phyloP scores from a whole-genome alignment of 1,284 basidiomycete genomes.

The Apiotrichum sp. region DNA sequence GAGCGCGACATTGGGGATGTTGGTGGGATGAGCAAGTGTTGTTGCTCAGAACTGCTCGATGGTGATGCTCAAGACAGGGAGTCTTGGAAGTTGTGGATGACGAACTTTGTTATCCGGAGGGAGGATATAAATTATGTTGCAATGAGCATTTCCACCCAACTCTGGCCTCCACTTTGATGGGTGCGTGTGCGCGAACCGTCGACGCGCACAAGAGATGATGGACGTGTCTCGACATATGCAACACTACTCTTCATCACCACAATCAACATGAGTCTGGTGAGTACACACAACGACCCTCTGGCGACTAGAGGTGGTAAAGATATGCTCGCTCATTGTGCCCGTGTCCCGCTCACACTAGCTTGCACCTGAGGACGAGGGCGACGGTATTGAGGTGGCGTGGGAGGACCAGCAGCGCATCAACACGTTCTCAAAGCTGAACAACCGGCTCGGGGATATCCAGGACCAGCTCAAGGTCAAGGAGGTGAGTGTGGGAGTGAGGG shows the following conservation, averaged over 20 bases:
- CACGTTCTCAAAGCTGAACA: conserved; percentile 85
- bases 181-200: no score
- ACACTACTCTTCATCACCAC: not conserved
- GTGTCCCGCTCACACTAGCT: not conserved
- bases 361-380: conserved; percentile 56
- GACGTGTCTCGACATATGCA: no score
- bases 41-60: no score
- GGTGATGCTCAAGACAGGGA: no score
- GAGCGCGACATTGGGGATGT: conserved; percentile 1
- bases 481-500: conserved; percentile 66
- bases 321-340: not conserved
- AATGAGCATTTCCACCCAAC: no score
- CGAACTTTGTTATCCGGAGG: no score
- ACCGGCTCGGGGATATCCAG: conserved; percentile 63
- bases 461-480: conserved; percentile 66
- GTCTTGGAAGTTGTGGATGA: no score
- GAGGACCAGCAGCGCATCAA: conserved; percentile 94
- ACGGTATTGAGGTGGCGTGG: conserved; percentile 83
- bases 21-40: no score
- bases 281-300: not conserved
- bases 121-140: no score
- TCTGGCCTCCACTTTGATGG: no score
- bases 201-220: no score
- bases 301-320: not conserved
- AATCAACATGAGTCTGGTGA: conserved; percentile 32